Percentiles rank a stretch among this genome's conserved stretches.
These are phyloP conservation scores for Ustilago lituana DNA, from an alignment of 1,284 basidiomycete species.

Conservation along the genomic window DNA sequence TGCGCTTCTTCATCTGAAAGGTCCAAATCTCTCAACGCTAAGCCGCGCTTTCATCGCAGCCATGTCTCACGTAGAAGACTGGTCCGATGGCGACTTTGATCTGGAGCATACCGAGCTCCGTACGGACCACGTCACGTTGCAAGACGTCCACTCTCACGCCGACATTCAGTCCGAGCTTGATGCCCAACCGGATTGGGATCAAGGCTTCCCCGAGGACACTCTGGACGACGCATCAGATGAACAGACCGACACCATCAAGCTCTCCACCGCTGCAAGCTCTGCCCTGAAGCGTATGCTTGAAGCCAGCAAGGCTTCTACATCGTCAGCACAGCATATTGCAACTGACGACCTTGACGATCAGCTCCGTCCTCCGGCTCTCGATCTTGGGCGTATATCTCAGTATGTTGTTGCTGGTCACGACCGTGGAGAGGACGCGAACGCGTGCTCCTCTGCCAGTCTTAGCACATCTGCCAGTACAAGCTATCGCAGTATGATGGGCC, in stretches of 20 bases:
- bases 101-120: slow-evolving; percentile 34
- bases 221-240: slow-evolving; percentile 31
- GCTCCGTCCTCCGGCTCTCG: slow-evolving; percentile 26
- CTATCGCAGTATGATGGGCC: slow-evolving; percentile 42
- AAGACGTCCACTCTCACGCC: slow-evolving; percentile 14
- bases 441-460: slow-evolving; percentile 27
- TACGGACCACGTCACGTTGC: slow-evolving; percentile 26
- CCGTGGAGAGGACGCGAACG: slow-evolving; percentile 1
- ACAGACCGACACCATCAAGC: slow-evolving; percentile 50
- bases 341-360: slow-evolving; percentile 18
- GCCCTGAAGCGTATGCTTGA: slow-evolving; percentile 36
- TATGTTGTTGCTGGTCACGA: slow-evolving; percentile 3
- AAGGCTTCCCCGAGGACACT: slow-evolving; percentile 13
- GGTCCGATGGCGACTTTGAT: slow-evolving; percentile 48
- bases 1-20: no score
- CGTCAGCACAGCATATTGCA: slow-evolving; percentile 1
- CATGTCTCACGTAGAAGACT: slow-evolving; percentile 46
- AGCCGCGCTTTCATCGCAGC: not conserved
- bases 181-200: slow-evolving; percentile 23
- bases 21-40: not conserved
- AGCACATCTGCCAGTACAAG: slow-evolving; percentile 50
- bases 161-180: slow-evolving; percentile 3
- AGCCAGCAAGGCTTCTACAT: slow-evolving; percentile 25
- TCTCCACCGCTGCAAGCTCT: slow-evolving; percentile 35
- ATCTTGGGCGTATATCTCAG: slow-evolving; percentile 13